These are phyloP conservation scores for Byssoonygena ceratinophila DNA, from an alignment of 2,329 filamentous ascomycete genomes.

Conservation along the genomic window DNA sequence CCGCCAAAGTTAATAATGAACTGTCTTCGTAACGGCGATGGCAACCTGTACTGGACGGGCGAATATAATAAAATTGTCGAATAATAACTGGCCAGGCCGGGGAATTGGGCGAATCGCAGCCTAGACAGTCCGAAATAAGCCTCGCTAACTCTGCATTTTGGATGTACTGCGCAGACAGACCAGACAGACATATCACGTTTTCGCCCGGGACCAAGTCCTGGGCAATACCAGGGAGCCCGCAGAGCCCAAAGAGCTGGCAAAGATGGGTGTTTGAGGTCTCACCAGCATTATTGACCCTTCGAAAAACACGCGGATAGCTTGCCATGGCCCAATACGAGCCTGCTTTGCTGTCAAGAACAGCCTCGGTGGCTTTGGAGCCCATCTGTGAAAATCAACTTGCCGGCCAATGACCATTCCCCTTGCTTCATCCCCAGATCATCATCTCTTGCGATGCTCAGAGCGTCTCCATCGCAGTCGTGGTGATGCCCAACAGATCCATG, in stretches of 20 bases:
- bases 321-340: neutral
- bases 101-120: slow-evolving; percentile 1
- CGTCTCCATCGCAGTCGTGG: neutral
- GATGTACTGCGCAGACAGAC: no score
- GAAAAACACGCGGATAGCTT: neutral
- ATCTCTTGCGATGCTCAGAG: neutral
- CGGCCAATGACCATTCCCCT: no score
- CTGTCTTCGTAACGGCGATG: slow-evolving; percentile 6
- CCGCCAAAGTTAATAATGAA: slow-evolving; percentile 3
- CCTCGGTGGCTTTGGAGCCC: neutral
- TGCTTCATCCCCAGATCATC: neutral
- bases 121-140: neutral
- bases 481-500: neutral
- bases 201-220: neutral
- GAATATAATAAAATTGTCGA: neutral
- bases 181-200: neutral
- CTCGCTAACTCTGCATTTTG: no score
- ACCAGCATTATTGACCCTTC: neutral
- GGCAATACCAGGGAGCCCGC: neutral
- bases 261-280: no score
- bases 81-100: neutral
- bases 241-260: no score
- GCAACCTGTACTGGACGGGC: neutral
- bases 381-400: no score
- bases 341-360: no score